These are phyloP conservation scores for Blumeria hordei DNA, from an alignment of 2,329 filamentous ascomycete species.

Conservation along the genomic window DNA sequence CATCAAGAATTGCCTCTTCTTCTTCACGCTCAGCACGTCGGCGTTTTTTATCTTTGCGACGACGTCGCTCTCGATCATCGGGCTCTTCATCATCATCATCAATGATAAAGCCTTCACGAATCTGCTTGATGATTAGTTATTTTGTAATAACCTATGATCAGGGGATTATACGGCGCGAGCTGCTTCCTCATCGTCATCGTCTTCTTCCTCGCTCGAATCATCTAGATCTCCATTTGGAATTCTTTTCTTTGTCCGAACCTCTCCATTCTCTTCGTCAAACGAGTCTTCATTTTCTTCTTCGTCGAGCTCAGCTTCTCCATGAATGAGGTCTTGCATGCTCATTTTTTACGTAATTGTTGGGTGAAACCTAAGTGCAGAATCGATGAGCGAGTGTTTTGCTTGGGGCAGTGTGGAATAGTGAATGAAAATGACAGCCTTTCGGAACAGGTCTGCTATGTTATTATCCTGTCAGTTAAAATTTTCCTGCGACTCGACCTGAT, in stretches of 20 bases:
- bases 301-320: constrained; percentile 66
- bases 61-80: constrained; percentile 26
- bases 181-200: constrained; percentile 77
- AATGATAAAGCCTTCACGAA: constrained; percentile 87
- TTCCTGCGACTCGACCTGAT: too few relatives aligned
- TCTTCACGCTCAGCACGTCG: constrained; percentile 54
- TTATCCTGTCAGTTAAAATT: too few relatives aligned
- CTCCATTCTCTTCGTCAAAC: constrained; percentile 51
- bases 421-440: too few relatives aligned
- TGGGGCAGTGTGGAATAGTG: too few relatives aligned
- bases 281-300: constrained; percentile 68
- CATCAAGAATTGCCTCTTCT: constrained; percentile 66
- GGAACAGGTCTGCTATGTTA: too few relatives aligned
- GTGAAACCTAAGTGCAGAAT: too few relatives aligned
- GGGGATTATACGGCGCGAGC: constrained; percentile 36
- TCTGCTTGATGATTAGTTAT: constrained; percentile 23
- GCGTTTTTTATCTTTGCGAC: constrained; percentile 51
- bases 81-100: constrained; percentile 65
- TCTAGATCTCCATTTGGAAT: constrained; percentile 27
- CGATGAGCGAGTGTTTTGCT: too few relatives aligned
- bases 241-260: constrained; percentile 23
- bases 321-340: constrained; percentile 58
- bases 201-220: constrained; percentile 80
- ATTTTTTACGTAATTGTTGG: constrained; percentile 19
- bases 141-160: not conserved